Percentiles rank a stretch among this genome's conserved stretches.
Evolutionary conservation across 306 rosid genomes (phyloP).

Genomic region (Lupinus albus): DNA sequence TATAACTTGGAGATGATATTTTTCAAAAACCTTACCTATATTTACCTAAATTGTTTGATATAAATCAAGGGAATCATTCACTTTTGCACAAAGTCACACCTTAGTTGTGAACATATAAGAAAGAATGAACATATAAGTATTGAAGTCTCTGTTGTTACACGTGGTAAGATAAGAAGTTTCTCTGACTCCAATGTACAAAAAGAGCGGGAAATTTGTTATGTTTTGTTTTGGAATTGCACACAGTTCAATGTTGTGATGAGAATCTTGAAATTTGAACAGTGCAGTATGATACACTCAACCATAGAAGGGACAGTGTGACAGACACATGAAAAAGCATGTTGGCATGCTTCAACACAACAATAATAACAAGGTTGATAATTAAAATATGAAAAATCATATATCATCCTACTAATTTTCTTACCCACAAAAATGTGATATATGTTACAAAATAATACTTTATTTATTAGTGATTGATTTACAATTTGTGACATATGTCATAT

Average conservation of each 20-base stretch:
- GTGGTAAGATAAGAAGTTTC: conserved; percentile 5
- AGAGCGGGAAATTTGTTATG: conserved; percentile 11
- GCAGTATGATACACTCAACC: conserved; percentile 28
- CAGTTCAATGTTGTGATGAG: not conserved
- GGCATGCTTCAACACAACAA: not conserved
- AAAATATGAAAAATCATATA: too few species aligned
- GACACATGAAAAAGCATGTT: conserved; percentile 35
- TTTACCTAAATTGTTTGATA: too few species aligned
- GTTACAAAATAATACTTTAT: too few species aligned
- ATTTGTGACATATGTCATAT: too few species aligned
- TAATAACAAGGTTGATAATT: not conserved
- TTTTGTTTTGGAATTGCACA: not conserved
- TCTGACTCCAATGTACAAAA: not conserved
- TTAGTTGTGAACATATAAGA: too few species aligned
- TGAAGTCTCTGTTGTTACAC: not conserved
- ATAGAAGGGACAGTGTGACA: conserved; percentile 12
- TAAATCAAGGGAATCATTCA: too few species aligned
- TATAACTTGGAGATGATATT: too few species aligned
- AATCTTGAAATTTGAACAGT: conserved; percentile 43
- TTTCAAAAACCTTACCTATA: not conserved
- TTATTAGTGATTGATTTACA: too few species aligned
- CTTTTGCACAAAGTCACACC: too few species aligned
- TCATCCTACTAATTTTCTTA: too few species aligned
- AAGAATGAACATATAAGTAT: too few species aligned
- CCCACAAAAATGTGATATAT: too few species aligned